These are phyloP conservation scores for grape (Vitis vinifera) DNA, from an alignment of 164 flowering plant genomes.

Conservation along the genomic window DNA sequence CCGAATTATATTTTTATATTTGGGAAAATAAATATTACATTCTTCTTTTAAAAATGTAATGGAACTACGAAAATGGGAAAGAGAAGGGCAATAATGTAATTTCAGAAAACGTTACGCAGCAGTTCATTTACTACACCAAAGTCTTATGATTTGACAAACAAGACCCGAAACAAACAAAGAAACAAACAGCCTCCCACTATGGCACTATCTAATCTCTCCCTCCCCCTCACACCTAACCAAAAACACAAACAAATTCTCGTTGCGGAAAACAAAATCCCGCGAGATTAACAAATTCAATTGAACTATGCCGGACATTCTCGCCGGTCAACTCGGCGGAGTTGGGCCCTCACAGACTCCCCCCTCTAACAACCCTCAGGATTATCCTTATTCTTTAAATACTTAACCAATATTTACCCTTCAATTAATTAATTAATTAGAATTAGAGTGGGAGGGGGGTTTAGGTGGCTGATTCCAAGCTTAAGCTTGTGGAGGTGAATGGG, in stretches of 20 bases:
- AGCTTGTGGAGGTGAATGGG: constrained; percentile 8
- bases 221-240: too few relatives aligned
- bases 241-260: too few relatives aligned
- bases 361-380: not conserved
- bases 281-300: not conserved
- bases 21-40: too few relatives aligned
- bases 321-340: not conserved
- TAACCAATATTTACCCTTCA: not conserved
- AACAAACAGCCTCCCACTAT: not conserved
- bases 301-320: not conserved
- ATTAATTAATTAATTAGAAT: not conserved
- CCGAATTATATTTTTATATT: too few relatives aligned
- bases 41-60: too few relatives aligned
- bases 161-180: not conserved
- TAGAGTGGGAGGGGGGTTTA: not conserved
- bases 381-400: not conserved
- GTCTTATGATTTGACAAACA: not conserved
- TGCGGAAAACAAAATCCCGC: too few relatives aligned
- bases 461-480: constrained; percentile 6
- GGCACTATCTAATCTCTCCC: too few relatives aligned
- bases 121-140: not conserved
- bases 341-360: too few relatives aligned
- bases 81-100: not conserved
- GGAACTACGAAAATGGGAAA: too few relatives aligned
- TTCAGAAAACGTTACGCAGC: not conserved